Evolutionary conservation across 2,329 filamentous ascomycete species (phyloP), one percentile per base, ranked within the genome.

Genomic region (Cladosporium phlei): DNA sequence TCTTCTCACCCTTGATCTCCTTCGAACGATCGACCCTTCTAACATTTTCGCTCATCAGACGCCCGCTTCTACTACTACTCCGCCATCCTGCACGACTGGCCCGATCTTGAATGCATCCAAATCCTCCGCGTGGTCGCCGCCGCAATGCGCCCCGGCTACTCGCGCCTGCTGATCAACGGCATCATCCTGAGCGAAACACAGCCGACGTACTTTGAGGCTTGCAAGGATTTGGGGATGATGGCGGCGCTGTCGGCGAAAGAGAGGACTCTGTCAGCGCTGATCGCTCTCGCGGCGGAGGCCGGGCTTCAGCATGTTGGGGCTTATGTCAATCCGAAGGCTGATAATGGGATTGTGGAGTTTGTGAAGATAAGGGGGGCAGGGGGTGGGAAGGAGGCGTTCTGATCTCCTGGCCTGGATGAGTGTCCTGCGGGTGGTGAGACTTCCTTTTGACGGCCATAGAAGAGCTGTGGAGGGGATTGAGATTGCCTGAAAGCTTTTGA

Each of bases 81-180:
- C 34, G 45, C 30, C 11, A 49, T 55, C 4, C 22, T 55, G 19
- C 53, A 55, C 27, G 52, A 55, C 28, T 54, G 51, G 51, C 47
- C 42, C 5, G 53, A 55, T 22, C 21, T 10, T 3, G 35, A 51
- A 20, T 54, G 51, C 19, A 22, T 48, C n/a, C 40, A 19, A 20
- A 55, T 55, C 12, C 44, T 55, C 6, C 19, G 34, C 22, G 45
- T 48, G 10, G 21, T 55, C n/a, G 45, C 29, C n/a, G 49, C 47
- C 24, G 53, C 51, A 2, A 55, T 53, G 53, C 24, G 16, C 14
- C 34, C 34, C n/a, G 34, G 34, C 11, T 37, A 37, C 4, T 46
- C 40, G 3, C 34, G 20, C 16, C 28, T 45, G 4, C 29, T 45
- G 11, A 24, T 45, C 27, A 45, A 45, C 9, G 40, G 32, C 14